Evolutionary conservation across 2,329 filamentous ascomycete genomes (phyloP), one percentile per base, ranked within the genome.

Genomic region (Graphiopsis chlorocephala): DNA sequence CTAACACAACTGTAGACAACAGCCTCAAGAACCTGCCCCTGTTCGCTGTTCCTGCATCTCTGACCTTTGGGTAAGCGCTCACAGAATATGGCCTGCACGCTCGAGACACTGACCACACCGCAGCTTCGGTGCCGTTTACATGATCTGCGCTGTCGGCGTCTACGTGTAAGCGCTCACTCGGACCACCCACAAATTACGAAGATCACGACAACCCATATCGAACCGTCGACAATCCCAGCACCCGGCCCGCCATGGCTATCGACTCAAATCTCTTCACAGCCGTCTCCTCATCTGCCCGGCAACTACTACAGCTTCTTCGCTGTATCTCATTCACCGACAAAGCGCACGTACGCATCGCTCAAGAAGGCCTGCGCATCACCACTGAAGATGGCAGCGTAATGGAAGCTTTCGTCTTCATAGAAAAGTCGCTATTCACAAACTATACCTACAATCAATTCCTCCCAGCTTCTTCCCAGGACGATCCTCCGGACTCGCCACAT

Each of bases 111-210:
- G 48, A 71, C 65, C 23, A 35, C 50, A 64, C 33, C 66, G 47
- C 75, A 97, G 94, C 59, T 91, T 97, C 78, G 95, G 95, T 72
- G 90, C 94, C 59, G 93, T 99, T 53, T 97, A 95, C 81, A 97
- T 97, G 90, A 98, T 99, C 81, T 99, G 95, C 81, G 95, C 93
- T 66, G 95, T 95, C 77, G 95, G 95, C 78, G 95, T 99, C 76
- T 98, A 99, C 88, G 92, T 99, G 78, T 99, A 87, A 80, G 17
- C 64, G 74, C 11, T 23, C 5, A 31, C 29, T 29, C 17, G 38
- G 2, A 20, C 8, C 33, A 23, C 50, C 23, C 58, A 23, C 15
- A 38, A 2, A 33, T 58, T 55, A 80, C 79, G 78, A 76, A 78
- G 61, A 70, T 73, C 55, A 45, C 60, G 69, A 73, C 25, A 69